phyloP scores from a whole-genome alignment of 495 filamentous ascomycete species.

The Cenococcum geophilum region DNA sequence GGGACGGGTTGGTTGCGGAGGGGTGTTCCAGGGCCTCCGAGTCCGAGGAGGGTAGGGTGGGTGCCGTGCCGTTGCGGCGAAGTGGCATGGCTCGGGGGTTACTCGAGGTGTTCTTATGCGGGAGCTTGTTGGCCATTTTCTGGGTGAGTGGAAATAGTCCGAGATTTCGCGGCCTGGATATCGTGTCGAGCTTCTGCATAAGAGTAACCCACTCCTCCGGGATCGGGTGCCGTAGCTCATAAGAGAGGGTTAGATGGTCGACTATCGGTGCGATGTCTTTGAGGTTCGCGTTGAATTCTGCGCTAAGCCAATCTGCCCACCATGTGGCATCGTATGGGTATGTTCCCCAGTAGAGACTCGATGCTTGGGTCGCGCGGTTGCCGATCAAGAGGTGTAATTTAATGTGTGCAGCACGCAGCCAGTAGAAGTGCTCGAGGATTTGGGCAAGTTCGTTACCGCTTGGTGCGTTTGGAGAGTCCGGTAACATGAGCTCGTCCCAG shows the following conservation, averaged over 20 bases:
- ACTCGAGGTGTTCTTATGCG: not conserved
- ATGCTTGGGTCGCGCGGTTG: not conserved
- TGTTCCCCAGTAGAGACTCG: constrained; percentile 20
- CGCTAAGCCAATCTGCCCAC: constrained; percentile 7
- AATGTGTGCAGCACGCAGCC: constrained; percentile 6
- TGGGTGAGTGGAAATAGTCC: too few relatives aligned
- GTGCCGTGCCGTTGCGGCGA: not conserved
- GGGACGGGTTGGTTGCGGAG: not conserved
- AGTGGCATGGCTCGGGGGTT: not conserved
- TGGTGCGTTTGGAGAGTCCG: not conserved
- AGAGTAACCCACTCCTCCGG: too few relatives aligned
- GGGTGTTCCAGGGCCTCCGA: not conserved
- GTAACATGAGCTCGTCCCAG: constrained; percentile 18
- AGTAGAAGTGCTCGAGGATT: constrained; percentile 2
- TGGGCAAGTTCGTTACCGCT: not conserved
- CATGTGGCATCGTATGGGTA: not conserved
- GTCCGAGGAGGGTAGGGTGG: not conserved
- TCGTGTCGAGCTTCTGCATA: too few relatives aligned
- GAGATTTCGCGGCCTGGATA: too few relatives aligned
- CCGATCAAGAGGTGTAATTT: constrained; percentile 20
- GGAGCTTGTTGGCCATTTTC: not conserved
- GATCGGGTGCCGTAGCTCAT: not conserved
- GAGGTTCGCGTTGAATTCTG: constrained; percentile 11
- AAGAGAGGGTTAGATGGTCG: constrained; percentile 15
- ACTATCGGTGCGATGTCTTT: constrained; percentile 10